Base-by-base conservation (phyloP, 345 rosid genomes). In the Euphorbia peplus region DNA sequence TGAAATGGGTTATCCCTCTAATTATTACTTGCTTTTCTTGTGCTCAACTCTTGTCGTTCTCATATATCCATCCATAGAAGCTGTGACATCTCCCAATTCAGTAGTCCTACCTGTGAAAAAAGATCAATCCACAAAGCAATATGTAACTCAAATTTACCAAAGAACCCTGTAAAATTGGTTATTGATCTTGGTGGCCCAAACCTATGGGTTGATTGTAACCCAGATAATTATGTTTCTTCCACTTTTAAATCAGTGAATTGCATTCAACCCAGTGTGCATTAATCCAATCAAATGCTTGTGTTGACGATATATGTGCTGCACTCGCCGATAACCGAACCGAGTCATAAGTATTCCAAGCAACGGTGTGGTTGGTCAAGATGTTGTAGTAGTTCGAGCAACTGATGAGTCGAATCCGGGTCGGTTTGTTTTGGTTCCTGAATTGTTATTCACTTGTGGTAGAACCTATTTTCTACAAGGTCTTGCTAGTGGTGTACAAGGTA, bases 181-280 rank as follows among this genome's bases (percentile, higher is more conserved):
- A 70, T 88, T 16, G 92, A 90, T 63, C 83, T 88, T 1, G 91
- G 92, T 1, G 95, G 95, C 35, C 84, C 63, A 30, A 37, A 59
- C 63, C 68, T 81, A 0, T 91, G 96, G 93, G 83, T 85, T 15
- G 90, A 85, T 67, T 83, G 91, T 30, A 79, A 82, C 18, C 9
- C 5, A 8, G 22, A 42, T n/a, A n/a, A n/a, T 59, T 89, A 87
- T 66, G 76, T 76, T 60, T 91, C 96, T 39, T 72, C 91, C 7
- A 71, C 97, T 0, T 91, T 83, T 83, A 69, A 47, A 0, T 77
- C 93, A 0, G 78, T 78, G 26, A 71, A 70, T 4, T 91, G 93
- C 51, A 67, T 30, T 87, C 93, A 1, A 83, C 90, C 32, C 75
- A 64, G 2, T 89, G 97, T 78, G 66, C 81, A 0, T 74, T 73